Conservation (phyloP, 805 yeast genomes). For the Ogataea chonburiensis region DNA sequence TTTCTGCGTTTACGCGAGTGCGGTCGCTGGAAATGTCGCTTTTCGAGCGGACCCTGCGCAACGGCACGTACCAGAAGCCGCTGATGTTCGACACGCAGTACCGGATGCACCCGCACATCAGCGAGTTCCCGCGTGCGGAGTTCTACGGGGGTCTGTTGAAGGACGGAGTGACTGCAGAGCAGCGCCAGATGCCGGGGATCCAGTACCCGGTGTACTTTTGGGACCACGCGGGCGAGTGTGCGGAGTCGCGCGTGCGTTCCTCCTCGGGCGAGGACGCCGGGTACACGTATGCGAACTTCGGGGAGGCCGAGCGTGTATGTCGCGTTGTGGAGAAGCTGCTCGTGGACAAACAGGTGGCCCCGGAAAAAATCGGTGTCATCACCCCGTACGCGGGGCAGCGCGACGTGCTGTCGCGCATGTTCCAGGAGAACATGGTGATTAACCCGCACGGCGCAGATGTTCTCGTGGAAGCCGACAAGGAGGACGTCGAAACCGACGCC, state of each 20-base stretch:
- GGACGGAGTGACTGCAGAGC: conserved; percentile 63
- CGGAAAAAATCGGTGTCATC: conserved; percentile 58
- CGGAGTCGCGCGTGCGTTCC: conserved; percentile 47
- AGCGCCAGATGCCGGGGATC: conserved; percentile 47
- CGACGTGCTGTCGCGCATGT: conserved; percentile 51
- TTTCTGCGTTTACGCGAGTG: conserved; percentile 68
- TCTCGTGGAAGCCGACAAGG: conserved; percentile 57
- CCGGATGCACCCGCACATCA: conserved; percentile 95
- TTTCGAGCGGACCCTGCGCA: conserved; percentile 63
- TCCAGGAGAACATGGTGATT: conserved; percentile 50
- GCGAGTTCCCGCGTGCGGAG: conserved; percentile 76
- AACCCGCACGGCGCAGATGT: conserved; percentile 53
- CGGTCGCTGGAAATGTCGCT: conserved; percentile 65
- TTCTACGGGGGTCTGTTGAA: conserved; percentile 71
- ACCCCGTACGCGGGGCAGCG: conserved; percentile 80
- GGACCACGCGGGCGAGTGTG: conserved; percentile 49
- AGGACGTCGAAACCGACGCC: conserved; percentile 49
- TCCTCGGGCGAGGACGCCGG: conserved; percentile 44
- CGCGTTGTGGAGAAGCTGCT: conserved; percentile 49
- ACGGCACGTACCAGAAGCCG: conserved; percentile 59
- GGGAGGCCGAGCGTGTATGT: conserved; percentile 51
- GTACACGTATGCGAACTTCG: conserved; percentile 54
- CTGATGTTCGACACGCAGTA: conserved; percentile 80
- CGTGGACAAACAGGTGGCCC: conserved; percentile 50
- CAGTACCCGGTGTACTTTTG: conserved; percentile 59